phyloP scores from a whole-genome alignment of 2,329 filamentous ascomycete genomes.

The Beauveria rudraprayagi region DNA sequence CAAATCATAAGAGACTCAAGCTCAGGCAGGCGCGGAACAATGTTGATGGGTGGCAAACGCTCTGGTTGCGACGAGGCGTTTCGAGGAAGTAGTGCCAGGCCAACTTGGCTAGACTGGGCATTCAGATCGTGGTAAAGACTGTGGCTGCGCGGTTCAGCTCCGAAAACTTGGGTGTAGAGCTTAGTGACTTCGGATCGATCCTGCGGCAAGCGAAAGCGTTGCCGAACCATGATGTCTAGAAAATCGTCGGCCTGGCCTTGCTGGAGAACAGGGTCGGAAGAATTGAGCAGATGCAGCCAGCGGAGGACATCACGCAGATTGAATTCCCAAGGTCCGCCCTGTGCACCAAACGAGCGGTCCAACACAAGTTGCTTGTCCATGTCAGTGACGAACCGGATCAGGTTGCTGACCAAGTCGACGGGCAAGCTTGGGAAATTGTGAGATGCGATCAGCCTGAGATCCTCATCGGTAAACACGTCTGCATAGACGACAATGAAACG shows the following conservation, averaged over 20 bases:
- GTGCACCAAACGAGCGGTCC: constrained; percentile 48
- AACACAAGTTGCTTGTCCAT: constrained; percentile 65
- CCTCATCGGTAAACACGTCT: constrained; percentile 74
- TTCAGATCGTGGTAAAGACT: constrained; percentile 67
- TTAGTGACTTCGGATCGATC: constrained; percentile 60
- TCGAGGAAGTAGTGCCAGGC: constrained; percentile 62
- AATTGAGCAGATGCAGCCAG: constrained; percentile 63
- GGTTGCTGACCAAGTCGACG: constrained; percentile 48
- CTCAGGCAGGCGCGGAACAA: constrained; percentile 54
- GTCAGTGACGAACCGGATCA: constrained; percentile 75
- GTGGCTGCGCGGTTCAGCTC: constrained; percentile 40
- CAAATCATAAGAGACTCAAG: constrained; percentile 84
- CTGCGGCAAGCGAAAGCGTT: constrained; percentile 68
- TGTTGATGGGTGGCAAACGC: constrained; percentile 41
- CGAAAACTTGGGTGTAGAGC: constrained; percentile 61
- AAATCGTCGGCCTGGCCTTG: constrained; percentile 62
- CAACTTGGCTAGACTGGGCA: constrained; percentile 63
- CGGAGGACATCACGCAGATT: constrained; percentile 85
- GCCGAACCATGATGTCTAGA: constrained; percentile 72
- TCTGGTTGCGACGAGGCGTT: constrained; percentile 46
- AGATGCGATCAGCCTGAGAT: constrained; percentile 73
- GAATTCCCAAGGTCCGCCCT: constrained; percentile 86
- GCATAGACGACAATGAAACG: constrained; percentile 97
- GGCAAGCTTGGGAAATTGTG: constrained; percentile 64
- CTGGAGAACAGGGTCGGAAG: constrained; percentile 49